Evolutionary conservation across 1,139 yeast genomes (phyloP), one percentile per base, ranked within the genome.

Genomic region (Suzukiozyma palmioleophila): DNA sequence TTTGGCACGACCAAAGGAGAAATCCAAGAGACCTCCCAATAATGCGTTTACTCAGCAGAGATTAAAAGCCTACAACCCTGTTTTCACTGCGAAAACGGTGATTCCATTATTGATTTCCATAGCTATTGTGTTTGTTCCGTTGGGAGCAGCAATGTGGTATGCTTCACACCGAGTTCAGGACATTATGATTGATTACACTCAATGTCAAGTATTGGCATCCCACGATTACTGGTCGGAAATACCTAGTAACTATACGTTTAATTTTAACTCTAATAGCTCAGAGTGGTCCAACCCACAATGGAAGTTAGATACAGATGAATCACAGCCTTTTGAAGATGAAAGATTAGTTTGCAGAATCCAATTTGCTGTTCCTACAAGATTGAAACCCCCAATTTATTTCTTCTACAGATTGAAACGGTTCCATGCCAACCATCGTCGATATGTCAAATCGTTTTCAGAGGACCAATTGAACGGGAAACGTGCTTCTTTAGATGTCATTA

Each of bases 401-500:
- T 88, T 83, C 60, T 92, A 92, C 70, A 74, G 87, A 51, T 64
- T 92, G 50, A 81, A 89, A 45, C 81, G 84, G 50, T 92, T 92
- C 60, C 79, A 84, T 60, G 95, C 95, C 40, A 92, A 92, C 64
- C 98, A 92, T 63, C 83, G 98, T 59, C 80, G 97, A 54, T 92
- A 77, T 60, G 98, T 86, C 33, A 83, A 86, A 57, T 86, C 96
- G 3, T 89, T 81, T 59, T 83, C 89, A 61, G 97, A 92, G 60
- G 88, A 84, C 51, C 98, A 92, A 64, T 65, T 92, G 37, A 79
- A 81, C 46, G 98, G 98, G 27, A 62, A 81, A 43, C 75, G 76
- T 3, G 85, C 88, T 7, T 65, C 80, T 14, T 62, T 67, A 13
- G 44, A 61, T 37, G 68, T 59, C 26, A 79, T 92, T 44, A 82